Conservation (phyloP, 1,284 basidiomycete species). For the Puccinia polysora region DNA sequence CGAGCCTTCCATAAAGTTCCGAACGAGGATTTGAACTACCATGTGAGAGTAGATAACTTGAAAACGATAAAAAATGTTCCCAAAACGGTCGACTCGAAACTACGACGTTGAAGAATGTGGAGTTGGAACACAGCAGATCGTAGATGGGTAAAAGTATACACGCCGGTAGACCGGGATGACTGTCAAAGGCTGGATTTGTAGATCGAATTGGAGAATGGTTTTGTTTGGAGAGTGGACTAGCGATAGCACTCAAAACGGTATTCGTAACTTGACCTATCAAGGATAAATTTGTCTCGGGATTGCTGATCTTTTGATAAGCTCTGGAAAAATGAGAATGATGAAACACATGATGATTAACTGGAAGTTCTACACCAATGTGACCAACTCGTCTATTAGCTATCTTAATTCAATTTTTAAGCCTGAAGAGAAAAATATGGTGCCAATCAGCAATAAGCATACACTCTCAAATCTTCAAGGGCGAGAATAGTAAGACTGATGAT, state of each 20-base stretch:
- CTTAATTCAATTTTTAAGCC: too few relatives aligned
- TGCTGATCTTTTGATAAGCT: conserved; percentile 20
- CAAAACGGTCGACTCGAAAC: conserved; percentile 44
- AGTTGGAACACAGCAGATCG: conserved; percentile 50
- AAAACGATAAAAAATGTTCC: conserved; percentile 48
- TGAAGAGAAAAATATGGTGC: not conserved
- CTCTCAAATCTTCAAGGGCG: conserved; percentile 43
- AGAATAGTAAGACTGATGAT: conserved; percentile 33
- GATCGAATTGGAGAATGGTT: not conserved
- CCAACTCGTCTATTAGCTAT: too few relatives aligned
- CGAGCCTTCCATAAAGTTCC: conserved; percentile 46
- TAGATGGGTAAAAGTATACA: conserved; percentile 49
- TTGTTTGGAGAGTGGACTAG: not conserved
- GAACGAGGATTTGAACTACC: conserved; percentile 47
- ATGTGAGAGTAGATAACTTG: conserved; percentile 50
- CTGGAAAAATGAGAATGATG: conserved; percentile 2
- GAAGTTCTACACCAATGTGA: too few relatives aligned
- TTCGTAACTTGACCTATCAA: conserved; percentile 40
- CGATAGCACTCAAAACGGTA: conserved; percentile 24
- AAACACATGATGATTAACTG: too few relatives aligned
- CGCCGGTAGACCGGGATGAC: conserved; percentile 46
- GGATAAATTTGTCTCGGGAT: not conserved
- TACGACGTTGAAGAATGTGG: conserved; percentile 47
- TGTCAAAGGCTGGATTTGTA: conserved; percentile 14
- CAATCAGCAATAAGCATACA: not conserved